phyloP scores from a whole-genome alignment of 192 early-diverging fungal genomes.

The Coemansia nantahalensis region DNA sequence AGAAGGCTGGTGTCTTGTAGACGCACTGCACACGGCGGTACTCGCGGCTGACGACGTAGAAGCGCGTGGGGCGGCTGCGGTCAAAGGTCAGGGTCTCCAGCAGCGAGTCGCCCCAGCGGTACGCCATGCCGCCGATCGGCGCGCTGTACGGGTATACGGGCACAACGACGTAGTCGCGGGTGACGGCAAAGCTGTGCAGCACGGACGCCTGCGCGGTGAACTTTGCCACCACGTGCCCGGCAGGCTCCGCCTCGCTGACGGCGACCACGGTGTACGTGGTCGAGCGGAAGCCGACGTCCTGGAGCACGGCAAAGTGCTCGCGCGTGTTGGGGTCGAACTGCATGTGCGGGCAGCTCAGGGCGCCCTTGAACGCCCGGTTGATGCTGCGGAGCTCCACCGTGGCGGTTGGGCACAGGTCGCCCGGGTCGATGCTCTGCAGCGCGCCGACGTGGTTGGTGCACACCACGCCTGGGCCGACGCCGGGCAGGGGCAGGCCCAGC shows the following conservation, averaged over 20 bases:
- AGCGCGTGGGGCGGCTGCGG: conserved; percentile 55
- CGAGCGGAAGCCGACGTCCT: conserved; percentile 68
- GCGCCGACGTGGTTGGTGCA: conserved; percentile 69
- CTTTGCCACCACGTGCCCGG: conserved; percentile 61
- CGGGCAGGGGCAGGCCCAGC: conserved; percentile 57
- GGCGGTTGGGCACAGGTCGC: conserved; percentile 61
- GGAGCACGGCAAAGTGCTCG: conserved; percentile 72
- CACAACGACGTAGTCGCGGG: conserved; percentile 69
- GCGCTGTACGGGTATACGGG: conserved; percentile 64
- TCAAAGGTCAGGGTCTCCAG: conserved; percentile 70
- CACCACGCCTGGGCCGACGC: conserved; percentile 61
- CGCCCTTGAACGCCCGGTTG: conserved; percentile 63
- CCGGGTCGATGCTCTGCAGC: conserved; percentile 66
- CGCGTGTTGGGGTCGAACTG: conserved; percentile 67
- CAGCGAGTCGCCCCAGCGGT: conserved; percentile 69
- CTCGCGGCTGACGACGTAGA: conserved; percentile 73
- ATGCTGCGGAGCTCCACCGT: conserved; percentile 60
- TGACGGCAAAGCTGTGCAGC: conserved; percentile 75
- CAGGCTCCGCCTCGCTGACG: conserved; percentile 58
- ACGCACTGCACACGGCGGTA: conserved; percentile 64
- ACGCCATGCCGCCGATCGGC: conserved; percentile 61
- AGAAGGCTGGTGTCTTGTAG: conserved; percentile 62
- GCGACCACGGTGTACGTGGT: conserved; percentile 69
- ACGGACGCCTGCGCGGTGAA: conserved; percentile 65
- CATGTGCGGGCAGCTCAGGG: conserved; percentile 64